phyloP scores from a whole-genome alignment of 805 yeast species.

The Saccharomyces mikatae region DNA sequence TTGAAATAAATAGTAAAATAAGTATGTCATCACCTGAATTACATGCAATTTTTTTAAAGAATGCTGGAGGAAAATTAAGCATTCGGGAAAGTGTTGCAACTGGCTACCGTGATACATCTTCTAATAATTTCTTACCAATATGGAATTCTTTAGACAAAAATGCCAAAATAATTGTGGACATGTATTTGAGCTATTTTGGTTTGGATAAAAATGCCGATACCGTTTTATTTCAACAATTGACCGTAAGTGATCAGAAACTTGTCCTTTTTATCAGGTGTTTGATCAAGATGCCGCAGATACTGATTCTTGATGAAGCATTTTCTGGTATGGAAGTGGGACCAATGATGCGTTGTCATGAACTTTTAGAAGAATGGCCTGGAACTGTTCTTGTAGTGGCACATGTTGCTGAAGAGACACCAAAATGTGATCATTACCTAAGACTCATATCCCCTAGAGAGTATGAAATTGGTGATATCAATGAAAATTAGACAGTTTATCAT shows the following conservation, averaged over 20 bases:
- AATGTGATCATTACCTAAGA: slow-evolving; percentile 43
- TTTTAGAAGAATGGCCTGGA: slow-evolving; percentile 49
- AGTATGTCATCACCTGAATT: slow-evolving; percentile 90
- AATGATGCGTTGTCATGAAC: slow-evolving; percentile 45
- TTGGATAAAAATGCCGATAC: slow-evolving; percentile 34
- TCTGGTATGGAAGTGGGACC: slow-evolving; percentile 75
- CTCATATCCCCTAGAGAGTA: slow-evolving; percentile 33
- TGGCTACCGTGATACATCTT: slow-evolving; percentile 60
- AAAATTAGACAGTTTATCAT: neutral
- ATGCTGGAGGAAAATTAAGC: slow-evolving; percentile 32
- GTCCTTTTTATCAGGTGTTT: slow-evolving; percentile 69
- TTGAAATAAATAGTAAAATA: slow-evolving; percentile 67
- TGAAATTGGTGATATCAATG: slow-evolving; percentile 19
- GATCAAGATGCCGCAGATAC: slow-evolving; percentile 65
- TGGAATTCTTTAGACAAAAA: slow-evolving; percentile 28
- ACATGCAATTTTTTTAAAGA: slow-evolving; percentile 72
- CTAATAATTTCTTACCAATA: slow-evolving; percentile 45
- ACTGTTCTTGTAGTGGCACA: slow-evolving; percentile 80
- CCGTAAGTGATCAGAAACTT: slow-evolving; percentile 70
- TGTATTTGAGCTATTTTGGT: slow-evolving; percentile 40
- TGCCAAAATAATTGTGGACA: slow-evolving; percentile 35
- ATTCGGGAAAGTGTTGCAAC: slow-evolving; percentile 56
- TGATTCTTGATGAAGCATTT: slow-evolving; percentile 86
- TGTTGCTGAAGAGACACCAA: slow-evolving; percentile 65
- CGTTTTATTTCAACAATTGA: slow-evolving; percentile 42